Conservation (phyloP, 1,284 basidiomycete species). For the Ustilago cynodontis region DNA sequence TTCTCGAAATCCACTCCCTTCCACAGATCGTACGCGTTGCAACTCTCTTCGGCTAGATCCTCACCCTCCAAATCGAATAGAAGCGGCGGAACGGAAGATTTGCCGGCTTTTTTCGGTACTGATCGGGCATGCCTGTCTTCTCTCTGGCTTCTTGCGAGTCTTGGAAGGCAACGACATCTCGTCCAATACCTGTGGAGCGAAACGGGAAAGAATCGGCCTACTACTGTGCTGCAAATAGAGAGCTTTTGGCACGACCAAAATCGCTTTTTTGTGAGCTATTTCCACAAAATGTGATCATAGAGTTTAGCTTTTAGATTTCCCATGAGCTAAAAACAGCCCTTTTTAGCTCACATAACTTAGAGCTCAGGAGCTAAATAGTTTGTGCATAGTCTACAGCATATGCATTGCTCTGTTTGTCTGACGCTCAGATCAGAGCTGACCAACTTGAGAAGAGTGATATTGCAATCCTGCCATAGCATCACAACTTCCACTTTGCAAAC, state of each 20-base stretch:
- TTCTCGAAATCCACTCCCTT: constrained; percentile 30
- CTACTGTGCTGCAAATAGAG: background rate
- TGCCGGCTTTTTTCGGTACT: constrained; percentile 1
- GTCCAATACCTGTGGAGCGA: background rate
- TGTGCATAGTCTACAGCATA: too few relatives aligned
- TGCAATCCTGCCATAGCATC: too few relatives aligned
- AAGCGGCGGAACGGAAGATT: background rate
- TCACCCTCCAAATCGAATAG: constrained; percentile 19
- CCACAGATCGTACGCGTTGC: constrained; percentile 42
- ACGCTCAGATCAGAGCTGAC: too few relatives aligned
- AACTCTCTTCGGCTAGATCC: constrained; percentile 14
- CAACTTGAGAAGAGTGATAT: too few relatives aligned
- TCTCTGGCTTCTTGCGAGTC: background rate
- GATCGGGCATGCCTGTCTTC: background rate
- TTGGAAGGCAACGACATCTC: background rate
- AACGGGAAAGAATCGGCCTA: background rate
- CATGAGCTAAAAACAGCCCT: too few relatives aligned
- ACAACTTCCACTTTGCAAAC: too few relatives aligned
- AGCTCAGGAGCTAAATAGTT: too few relatives aligned
- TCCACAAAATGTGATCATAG: too few relatives aligned
- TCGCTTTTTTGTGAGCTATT: too few relatives aligned
- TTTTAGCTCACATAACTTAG: too few relatives aligned
- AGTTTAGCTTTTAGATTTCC: too few relatives aligned
- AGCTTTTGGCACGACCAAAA: background rate
- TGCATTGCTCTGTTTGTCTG: too few relatives aligned